Percentiles rank a stretch among this genome's conserved stretches.
These are phyloP conservation scores for Nakazawaea ishiwadae DNA, from an alignment of 805 yeast species.

Conservation along the genomic window DNA sequence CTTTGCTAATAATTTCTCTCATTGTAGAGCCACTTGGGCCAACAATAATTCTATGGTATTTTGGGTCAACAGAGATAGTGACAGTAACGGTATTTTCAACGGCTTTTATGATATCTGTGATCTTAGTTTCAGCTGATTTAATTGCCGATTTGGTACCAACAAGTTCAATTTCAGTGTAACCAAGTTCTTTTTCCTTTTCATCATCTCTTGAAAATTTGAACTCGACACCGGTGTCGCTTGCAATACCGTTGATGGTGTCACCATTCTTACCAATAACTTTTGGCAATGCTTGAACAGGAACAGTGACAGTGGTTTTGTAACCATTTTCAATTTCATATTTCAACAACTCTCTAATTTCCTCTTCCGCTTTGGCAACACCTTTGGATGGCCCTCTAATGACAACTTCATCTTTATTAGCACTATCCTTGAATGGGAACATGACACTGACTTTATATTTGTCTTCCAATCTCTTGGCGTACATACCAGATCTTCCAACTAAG, in stretches of 20 bases:
- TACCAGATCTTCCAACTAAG: conserved; percentile 80
- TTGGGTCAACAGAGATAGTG: conserved; percentile 62
- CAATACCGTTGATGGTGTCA: conserved; percentile 74
- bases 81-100: conserved; percentile 56
- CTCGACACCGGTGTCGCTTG: conserved; percentile 63
- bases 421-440: conserved; percentile 59
- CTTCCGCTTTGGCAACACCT: conserved; percentile 79
- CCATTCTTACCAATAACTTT: conserved; percentile 89
- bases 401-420: conserved; percentile 55
- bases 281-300: conserved; percentile 74
- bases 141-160: conserved; percentile 77
- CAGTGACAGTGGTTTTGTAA: conserved; percentile 51
- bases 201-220: conserved; percentile 36
- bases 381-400: conserved; percentile 84
- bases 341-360: conserved; percentile 76
- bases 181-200: conserved; percentile 41
- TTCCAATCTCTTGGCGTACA: conserved; percentile 77
- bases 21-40: conserved; percentile 76
- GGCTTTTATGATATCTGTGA: conserved; percentile 59
- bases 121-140: conserved; percentile 61
- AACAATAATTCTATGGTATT: conserved; percentile 68
- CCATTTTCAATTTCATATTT: conserved; percentile 88
- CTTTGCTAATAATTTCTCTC: conserved; percentile 67
- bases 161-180: conserved; percentile 58
- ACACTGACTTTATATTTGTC: conserved; percentile 82